phyloP scores from a whole-genome alignment of 1,284 basidiomycete species.

The Hortiboletus rubellus region DNA sequence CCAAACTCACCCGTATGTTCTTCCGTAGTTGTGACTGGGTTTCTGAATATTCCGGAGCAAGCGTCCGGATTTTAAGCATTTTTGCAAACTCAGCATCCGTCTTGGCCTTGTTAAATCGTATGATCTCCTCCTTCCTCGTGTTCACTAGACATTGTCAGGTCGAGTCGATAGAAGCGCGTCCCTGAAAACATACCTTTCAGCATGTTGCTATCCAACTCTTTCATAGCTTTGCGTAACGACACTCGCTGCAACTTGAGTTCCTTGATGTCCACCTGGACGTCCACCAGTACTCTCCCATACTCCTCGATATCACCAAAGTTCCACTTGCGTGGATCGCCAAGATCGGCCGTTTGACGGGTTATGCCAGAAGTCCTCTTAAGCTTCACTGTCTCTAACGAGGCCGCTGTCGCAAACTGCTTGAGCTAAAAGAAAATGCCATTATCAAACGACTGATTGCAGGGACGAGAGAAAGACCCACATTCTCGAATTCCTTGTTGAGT shows the following conservation, averaged over 20 bases:
- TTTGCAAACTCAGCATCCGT: constrained; percentile 78
- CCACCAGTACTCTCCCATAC: constrained; percentile 50
- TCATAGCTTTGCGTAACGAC: constrained; percentile 43
- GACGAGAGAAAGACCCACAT: constrained; percentile 39
- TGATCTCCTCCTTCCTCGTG: constrained; percentile 73
- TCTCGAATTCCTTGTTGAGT: constrained; percentile 52
- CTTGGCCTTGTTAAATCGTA: constrained; percentile 72
- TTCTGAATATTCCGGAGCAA: constrained; percentile 88
- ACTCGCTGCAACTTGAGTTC: constrained; percentile 47
- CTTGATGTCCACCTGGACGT: constrained; percentile 52
- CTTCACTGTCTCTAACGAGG: constrained; percentile 35
- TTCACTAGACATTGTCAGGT: constrained; percentile 47
- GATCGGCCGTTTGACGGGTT: constrained; percentile 44
- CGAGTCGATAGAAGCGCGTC: not conserved
- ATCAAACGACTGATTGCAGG: not conserved
- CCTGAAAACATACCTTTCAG: constrained; percentile 55
- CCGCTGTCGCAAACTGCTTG: constrained; percentile 38
- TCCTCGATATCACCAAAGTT: constrained; percentile 49
- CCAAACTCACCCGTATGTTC: constrained; percentile 57
- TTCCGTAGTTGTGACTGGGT: constrained; percentile 75
- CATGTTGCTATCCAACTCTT: constrained; percentile 61
- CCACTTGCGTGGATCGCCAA: constrained; percentile 54
- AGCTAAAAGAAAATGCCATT: constrained; percentile 38
- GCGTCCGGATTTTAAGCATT: constrained; percentile 75
- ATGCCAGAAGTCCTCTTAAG: constrained; percentile 40